A percentile compares a stretch with the other conserved stretches of the same genome.
These are phyloP conservation scores for Fusarium sp. DNA, from an alignment of 2,329 filamentous ascomycete genomes.

Conservation along the genomic window DNA sequence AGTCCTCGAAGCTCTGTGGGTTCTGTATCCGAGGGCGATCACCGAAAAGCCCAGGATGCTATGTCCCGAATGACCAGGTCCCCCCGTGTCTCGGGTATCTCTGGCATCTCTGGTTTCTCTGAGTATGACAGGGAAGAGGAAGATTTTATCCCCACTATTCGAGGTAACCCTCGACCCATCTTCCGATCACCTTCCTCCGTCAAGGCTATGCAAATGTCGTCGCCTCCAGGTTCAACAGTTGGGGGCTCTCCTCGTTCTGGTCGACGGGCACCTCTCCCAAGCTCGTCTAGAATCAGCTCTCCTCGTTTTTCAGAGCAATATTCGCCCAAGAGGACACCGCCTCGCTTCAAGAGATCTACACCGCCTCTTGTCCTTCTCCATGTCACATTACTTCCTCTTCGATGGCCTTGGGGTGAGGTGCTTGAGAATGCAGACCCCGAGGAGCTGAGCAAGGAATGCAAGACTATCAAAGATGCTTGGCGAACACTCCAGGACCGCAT, in stretches of 20 bases:
- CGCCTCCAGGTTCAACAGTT: conserved; percentile 69
- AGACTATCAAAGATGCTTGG: conserved; percentile 71
- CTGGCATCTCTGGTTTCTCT: conserved; percentile 66
- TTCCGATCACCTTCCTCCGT: conserved; percentile 79
- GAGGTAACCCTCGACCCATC: conserved; percentile 70
- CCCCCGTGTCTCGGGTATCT: conserved; percentile 64
- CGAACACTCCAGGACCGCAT: conserved; percentile 76
- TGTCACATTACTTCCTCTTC: conserved; percentile 78
- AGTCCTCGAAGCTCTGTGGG: conserved; percentile 69
- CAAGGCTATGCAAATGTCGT: conserved; percentile 78
- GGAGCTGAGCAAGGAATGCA: conserved; percentile 61
- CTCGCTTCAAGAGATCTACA: conserved; percentile 67
- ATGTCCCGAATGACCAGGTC: conserved; percentile 51
- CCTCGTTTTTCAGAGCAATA: conserved; percentile 64
- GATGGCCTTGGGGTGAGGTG: conserved; percentile 72
- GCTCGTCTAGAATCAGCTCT: conserved; percentile 69
- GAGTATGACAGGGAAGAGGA: conserved; percentile 60
- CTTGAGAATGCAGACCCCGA: conserved; percentile 58
- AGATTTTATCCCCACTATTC: conserved; percentile 65
- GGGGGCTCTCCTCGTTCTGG: conserved; percentile 67
- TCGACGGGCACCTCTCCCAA: conserved; percentile 62
- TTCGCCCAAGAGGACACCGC: conserved; percentile 69
- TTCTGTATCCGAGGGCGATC: conserved; percentile 59
- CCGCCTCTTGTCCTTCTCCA: conserved; percentile 82
- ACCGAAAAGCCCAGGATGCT: conserved; percentile 51